Conservation (phyloP, 2,329 filamentous ascomycete species). For the Venturia oleaginea region DNA sequence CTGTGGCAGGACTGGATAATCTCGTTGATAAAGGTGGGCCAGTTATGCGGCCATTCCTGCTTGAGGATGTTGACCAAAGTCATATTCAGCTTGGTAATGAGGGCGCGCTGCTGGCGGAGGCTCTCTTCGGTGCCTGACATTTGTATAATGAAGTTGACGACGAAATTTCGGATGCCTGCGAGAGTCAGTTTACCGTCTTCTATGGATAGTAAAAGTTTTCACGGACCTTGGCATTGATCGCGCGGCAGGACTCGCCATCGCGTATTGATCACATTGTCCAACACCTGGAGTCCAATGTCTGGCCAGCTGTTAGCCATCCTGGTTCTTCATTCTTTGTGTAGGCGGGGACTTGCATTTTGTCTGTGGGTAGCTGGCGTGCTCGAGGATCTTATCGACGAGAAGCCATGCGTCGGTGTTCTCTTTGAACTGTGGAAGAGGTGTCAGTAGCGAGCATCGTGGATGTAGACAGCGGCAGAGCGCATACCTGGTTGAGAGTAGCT, state of each 20-base stretch:
- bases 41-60: slow-evolving; percentile 99
- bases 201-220: slow-evolving; percentile 19
- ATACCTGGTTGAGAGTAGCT: slow-evolving; percentile 83
- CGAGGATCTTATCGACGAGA: slow-evolving; percentile 91
- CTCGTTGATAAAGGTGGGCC: slow-evolving; percentile 99
- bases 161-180: slow-evolving; percentile 93
- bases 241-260: slow-evolving; percentile 96
- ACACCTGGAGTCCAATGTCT: slow-evolving; percentile 91
- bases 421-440: slow-evolving; percentile 63
- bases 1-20: slow-evolving; percentile 95
- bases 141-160: slow-evolving; percentile 97
- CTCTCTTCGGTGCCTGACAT: slow-evolving; percentile 84
- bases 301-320: slow-evolving; percentile 24
- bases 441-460: slow-evolving; percentile 18
- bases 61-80: slow-evolving; percentile 96
- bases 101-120: slow-evolving; percentile 71
- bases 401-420: slow-evolving; percentile 98
- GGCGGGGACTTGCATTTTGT: slow-evolving; percentile 70
- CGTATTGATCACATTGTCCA: slow-evolving; percentile 97
- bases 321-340: slow-evolving; percentile 16
- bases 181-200: neutral
- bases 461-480: slow-evolving; percentile 21
- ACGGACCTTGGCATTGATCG: slow-evolving; percentile 81
- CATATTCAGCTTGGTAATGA: slow-evolving; percentile 96
- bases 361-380: slow-evolving; percentile 85